Conservation (phyloP, 1,139 yeast species). For the Geotrichum bryndzae region DNA sequence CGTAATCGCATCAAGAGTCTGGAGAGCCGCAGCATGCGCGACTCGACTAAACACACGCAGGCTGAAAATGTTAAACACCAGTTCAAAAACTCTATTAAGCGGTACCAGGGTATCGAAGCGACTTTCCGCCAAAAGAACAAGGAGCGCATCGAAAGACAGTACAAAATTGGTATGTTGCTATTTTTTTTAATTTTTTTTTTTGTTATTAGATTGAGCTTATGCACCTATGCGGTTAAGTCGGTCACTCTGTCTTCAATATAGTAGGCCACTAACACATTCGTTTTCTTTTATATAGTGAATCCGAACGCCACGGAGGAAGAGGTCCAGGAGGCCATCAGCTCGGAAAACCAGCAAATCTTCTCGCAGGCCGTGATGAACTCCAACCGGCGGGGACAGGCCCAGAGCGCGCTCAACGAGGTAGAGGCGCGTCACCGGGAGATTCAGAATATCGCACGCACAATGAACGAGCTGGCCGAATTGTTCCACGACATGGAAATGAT, state of each 20-base stretch:
- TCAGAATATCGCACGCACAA: constrained; percentile 87
- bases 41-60: constrained; percentile 78
- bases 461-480: constrained; percentile 91
- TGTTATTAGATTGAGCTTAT: not conserved
- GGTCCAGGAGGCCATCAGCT: constrained; percentile 45
- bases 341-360: constrained; percentile 54
- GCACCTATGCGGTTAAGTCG: too few species aligned
- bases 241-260: too few species aligned
- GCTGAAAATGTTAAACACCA: constrained; percentile 83
- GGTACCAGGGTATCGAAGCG: constrained; percentile 80
- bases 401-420: constrained; percentile 90
- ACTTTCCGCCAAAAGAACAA: constrained; percentile 78
- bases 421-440: constrained; percentile 94
- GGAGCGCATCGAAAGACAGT: constrained; percentile 88
- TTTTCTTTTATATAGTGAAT: constrained; percentile 44
- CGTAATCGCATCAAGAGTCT: constrained; percentile 71
- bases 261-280: too few species aligned
- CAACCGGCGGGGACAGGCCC: constrained; percentile 93
- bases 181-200: not conserved
- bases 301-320: constrained; percentile 89
- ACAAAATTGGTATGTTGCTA: constrained; percentile 40
- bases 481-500: constrained; percentile 95
- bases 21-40: constrained; percentile 62
- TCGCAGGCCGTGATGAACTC: constrained; percentile 89
- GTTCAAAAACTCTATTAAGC: constrained; percentile 80